These are phyloP conservation scores for Blastomyces percursus DNA, from an alignment of 2,329 filamentous ascomycete species.

Conservation along the genomic window DNA sequence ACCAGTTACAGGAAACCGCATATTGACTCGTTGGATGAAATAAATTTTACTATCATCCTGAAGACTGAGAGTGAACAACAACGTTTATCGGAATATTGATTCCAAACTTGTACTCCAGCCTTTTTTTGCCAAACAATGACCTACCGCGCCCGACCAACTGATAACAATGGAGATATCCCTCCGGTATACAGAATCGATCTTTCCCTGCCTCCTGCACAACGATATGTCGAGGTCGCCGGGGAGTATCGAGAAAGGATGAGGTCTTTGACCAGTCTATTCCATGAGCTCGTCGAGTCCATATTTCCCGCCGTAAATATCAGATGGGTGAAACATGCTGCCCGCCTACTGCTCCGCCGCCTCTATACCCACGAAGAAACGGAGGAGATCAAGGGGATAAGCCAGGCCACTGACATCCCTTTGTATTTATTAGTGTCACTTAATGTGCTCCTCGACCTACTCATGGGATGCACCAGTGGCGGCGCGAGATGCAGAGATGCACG, in stretches of 20 bases:
- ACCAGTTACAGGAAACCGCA: no score
- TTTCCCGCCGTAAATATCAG: conserved; percentile 19
- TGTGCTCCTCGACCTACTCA: conserved; percentile 50
- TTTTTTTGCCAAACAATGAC: neutral
- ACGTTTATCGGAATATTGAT: neutral
- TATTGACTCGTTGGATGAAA: no score
- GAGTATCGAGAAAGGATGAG: conserved; percentile 37
- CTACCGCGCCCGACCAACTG: no score
- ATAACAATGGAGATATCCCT: conserved; percentile 13
- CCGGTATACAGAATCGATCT: conserved; percentile 44
- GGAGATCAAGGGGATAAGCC: conserved; percentile 50
- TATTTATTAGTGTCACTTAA: conserved; percentile 54
- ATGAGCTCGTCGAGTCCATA: conserved; percentile 36
- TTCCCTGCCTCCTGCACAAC: conserved; percentile 41
- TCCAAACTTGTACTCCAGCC: neutral
- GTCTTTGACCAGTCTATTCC: conserved; percentile 40
- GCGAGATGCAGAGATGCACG: conserved; percentile 17
- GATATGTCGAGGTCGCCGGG: conserved; percentile 41
- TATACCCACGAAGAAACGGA: conserved; percentile 47
- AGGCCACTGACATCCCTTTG: conserved; percentile 42
- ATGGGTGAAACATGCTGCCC: conserved; percentile 31
- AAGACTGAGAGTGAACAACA: neutral
- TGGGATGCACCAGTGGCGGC: conserved; percentile 55
- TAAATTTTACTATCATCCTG: neutral
- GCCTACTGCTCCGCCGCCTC: conserved; percentile 41